A percentile compares a stretch with the other conserved stretches of the same genome.
Evolutionary conservation across 2,329 filamentous ascomycete species (phyloP).

Genomic region (Bisporella sp.): DNA sequence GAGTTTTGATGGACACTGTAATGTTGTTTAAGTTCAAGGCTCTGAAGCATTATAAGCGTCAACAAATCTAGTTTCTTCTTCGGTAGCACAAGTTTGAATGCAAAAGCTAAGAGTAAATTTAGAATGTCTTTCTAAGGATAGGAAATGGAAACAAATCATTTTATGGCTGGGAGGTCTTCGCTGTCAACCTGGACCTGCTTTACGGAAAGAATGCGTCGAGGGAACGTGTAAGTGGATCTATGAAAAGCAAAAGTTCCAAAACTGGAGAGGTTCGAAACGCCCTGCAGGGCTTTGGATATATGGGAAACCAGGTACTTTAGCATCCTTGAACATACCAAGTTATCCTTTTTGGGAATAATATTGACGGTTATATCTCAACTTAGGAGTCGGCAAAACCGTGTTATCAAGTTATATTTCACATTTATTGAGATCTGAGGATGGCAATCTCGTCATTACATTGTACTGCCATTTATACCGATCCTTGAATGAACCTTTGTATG

Average conservation of each 20-base stretch:
- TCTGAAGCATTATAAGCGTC: neutral
- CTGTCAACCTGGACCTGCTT: neutral
- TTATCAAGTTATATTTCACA: neutral
- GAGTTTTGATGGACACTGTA: neutral
- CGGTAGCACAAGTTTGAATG: neutral
- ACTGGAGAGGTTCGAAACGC: neutral
- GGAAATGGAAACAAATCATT: neutral
- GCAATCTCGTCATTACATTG: constrained; percentile 1
- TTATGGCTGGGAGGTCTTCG: neutral
- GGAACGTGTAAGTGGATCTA: neutral
- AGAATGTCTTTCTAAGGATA: neutral
- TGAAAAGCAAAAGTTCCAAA: neutral
- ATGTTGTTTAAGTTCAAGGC: neutral
- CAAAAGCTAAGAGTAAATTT: neutral
- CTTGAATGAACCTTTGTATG: neutral
- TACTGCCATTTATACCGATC: constrained; percentile 2
- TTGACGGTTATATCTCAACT: neutral
- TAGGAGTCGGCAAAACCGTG: neutral
- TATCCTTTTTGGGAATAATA: neutral
- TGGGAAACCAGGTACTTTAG: neutral
- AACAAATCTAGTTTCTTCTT: neutral
- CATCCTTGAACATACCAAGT: neutral
- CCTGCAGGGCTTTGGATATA: neutral
- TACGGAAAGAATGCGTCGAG: neutral
- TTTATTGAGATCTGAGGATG: neutral